A percentile compares a stretch with the other conserved stretches of the same genome.
Evolutionary conservation across 805 yeast genomes (phyloP).

Genomic region (Komagataella populi): DNA sequence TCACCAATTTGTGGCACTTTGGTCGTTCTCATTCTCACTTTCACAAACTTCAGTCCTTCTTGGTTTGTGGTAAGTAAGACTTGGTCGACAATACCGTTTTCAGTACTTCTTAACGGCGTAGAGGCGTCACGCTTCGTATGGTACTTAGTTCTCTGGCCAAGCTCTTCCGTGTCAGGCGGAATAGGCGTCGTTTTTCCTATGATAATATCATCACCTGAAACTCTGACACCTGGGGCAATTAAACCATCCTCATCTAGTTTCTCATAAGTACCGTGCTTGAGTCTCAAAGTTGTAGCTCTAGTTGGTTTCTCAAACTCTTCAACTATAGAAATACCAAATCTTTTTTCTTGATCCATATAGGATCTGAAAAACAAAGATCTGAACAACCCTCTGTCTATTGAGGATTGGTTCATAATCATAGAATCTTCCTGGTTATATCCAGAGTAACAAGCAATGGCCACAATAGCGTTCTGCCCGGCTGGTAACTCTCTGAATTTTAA

Average conservation of each 20-base stretch:
- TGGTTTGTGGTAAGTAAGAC: constrained; percentile 94
- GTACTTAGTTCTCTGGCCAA: constrained; percentile 96
- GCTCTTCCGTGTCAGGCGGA: constrained; percentile 97
- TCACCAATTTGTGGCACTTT: constrained; percentile 99
- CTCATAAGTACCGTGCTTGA: constrained; percentile 97
- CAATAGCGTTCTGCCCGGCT: constrained; percentile 98
- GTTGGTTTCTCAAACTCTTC: constrained; percentile 97
- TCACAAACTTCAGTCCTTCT: constrained; percentile 94
- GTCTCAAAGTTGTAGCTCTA: constrained; percentile 83
- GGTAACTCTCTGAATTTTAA: constrained; percentile 95
- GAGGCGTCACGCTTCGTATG: constrained; percentile 99
- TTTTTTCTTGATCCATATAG: constrained; percentile 96
- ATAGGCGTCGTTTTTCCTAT: constrained; percentile 98
- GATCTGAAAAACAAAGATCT: constrained; percentile 93
- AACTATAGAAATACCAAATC: constrained; percentile 96
- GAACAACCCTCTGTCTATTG: constrained; percentile 93
- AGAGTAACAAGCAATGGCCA: constrained; percentile 94
- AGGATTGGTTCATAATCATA: constrained; percentile 97
- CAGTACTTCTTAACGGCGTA: constrained; percentile 92
- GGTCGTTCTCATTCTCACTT: constrained; percentile 98
- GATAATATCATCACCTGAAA: constrained; percentile 96
- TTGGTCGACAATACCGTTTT: constrained; percentile 97
- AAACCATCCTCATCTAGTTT: constrained; percentile 97
- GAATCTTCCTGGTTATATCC: constrained; percentile 99
- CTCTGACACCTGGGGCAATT: constrained; percentile 96